Evolutionary conservation across 2,329 filamentous ascomycete genomes (phyloP), one percentile per base, ranked within the genome.

Genomic region (Fonsecaea pedrosoi): DNA sequence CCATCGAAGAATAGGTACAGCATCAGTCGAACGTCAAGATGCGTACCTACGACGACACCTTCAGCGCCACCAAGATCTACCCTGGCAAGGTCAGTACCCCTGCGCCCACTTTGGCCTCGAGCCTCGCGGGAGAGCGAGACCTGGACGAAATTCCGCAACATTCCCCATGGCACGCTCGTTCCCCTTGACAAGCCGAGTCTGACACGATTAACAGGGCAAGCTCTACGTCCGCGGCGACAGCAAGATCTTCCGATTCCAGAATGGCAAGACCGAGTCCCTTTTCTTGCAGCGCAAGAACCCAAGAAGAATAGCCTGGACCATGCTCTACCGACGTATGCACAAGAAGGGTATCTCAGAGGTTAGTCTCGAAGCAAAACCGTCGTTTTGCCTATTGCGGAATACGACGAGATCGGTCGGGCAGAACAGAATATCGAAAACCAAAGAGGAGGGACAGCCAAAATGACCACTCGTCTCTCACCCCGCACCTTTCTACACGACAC

Each of bases 261-360:
- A 96, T 86, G 93, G 95, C 87, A 99, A 99, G 88, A 94, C 92
- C 85, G 95, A 99, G 87, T 97, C 93, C 76, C 92, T 99, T 76
- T 99, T 99, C 90, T 92, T 98, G 78, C 95, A 99, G 89, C 94
- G 95, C 89, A 99, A 99, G 92, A 99, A 99, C 90, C 95, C 95
- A 82, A 94, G 95, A 84, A 93, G 94, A 83, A 98, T 99, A 84
- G 90, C 94, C 77, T 99, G 95, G 95, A 99, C 95, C 76, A 90
- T 94, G 78, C 92, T 99, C 74, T 99, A 92, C 92, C 90, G 95
- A 84, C 92, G 94, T 85, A 92, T 96, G 87, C 94, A 97, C 91
- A 95, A 94, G 89, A 99, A 99, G 93, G 95, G 95, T 90, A 96
- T 98, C 86, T 96, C 94, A 88, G 95, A 99, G 94, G 95, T 98